Evolutionary conservation across 345 rosid genomes (phyloP), one percentile per base, ranked within the genome.

Genomic region (Eucalyptus pauciflora): DNA sequence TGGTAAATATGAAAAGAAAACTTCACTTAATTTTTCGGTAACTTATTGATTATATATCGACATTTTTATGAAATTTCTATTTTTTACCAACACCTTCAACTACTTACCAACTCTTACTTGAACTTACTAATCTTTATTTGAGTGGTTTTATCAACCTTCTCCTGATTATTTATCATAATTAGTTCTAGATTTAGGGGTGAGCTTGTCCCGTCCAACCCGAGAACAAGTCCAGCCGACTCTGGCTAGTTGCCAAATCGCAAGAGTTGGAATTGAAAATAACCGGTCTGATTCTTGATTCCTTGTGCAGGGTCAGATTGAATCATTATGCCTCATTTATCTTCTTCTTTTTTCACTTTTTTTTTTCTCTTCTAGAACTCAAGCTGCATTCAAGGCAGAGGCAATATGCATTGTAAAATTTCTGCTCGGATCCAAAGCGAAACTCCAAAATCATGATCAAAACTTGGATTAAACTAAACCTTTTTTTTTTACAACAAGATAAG

Each of bases 271-370:
- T 11, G 31, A 27, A 25, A 25, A 3, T 27, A 60, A 60, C 31
- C 4, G 0, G 24, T 25, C 3, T 6, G 4, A 12, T 60, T 27
- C 31, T 0, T 12, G 8, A 12, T 60, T 27, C 16, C 69, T 27
- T 60, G 31, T 60, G 0, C 1, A 0, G 16, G 16, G 31, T 25
- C 8, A 29, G 16, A 58, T 25, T 25, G 29, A 25, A 58, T 10
- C 3, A 0, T 1, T 60, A 60, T 27, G 15, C 31, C 15, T 27
- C 13, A 12, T 25, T 60, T 60, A 51, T 51, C 56, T 51, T 52
- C 37, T 18, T 52, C 1, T 7, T 18, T 52, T 52, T 52, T 3
- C 25, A 52, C 7, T 11, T 60, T 27, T 27, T 27, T 27, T 27
- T 60, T 27, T 33, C 31, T 27, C 69, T 60, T 60, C 33, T 27